Evolutionary conservation across 179 eudicot genomes (phyloP), one percentile per base, ranked within the genome.

Genomic region (Heliamphora ciliata): DNA sequence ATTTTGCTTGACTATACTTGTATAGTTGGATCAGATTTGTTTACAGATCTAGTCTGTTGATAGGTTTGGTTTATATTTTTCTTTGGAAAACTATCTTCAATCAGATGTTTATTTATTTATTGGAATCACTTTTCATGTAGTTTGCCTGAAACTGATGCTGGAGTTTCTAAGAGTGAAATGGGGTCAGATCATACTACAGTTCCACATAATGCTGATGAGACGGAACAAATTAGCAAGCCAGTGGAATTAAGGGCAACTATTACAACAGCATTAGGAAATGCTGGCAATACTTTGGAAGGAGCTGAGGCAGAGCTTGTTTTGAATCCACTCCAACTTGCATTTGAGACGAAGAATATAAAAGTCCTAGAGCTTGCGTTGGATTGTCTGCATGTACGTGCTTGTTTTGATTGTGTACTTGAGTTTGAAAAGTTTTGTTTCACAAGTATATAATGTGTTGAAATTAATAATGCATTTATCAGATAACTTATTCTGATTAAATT

Each of bases 301-400:
- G 89, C 93, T 86, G 90, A 90, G 87, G 87, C 93, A 11, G 98
- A 94, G 91, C 96, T 94, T 88, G 96, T 96, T 78, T 86, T 96
- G 79, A 93, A 87, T 81, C 97, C 97, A 24, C 92, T 96, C 46
- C 90, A 93, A 78, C 92, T 96, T 84, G 98, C 99, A 15, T 94
- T 94, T 84, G 98, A 96, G 89, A 92, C 99, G 44, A 96, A 92
- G 88, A 92, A 91, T 83, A 82, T 85, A 10, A 96, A 94, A 90
- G 83, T 96, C 76, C 69, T 91, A 72, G 99, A 96, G 89, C 88
- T 87, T 80, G 98, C 96, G 44, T 86, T 96, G 89, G 99, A 96
- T 88, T 96, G 99, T 88, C 93, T 96, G 85, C 99, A 96, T 86
- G 99, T 96, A 91, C 72, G 98, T 82, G 76, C 78, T 65, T 63